Base-by-base conservation (phyloP, 1,284 basidiomycete species). In the Earliella scabrosa region DNA sequence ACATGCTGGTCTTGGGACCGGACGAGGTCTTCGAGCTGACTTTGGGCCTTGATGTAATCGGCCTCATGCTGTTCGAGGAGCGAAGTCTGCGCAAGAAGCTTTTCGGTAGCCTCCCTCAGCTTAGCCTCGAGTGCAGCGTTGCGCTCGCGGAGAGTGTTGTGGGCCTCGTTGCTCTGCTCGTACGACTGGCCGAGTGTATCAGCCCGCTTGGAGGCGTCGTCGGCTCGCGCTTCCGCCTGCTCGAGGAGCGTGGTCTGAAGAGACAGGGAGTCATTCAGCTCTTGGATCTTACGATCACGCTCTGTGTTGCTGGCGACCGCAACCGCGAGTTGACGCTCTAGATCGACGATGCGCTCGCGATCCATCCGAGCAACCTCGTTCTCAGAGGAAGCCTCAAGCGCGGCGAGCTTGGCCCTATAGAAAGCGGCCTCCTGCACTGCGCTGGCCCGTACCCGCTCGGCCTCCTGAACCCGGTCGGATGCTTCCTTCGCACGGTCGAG, bases 341-440 rank as follows among this genome's bases (percentile, higher is more conserved):
- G 81, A 45, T 95, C 90, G 14, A 77, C 69, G 21, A 90, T 79
- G 40, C 95, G 91, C 52, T 95, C 91, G 8, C 87, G 85, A 63
- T 98, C 96, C 9, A 97, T 69, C 27, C 49, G 60, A 27, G 80
- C 77, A 2, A 86, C 67, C 39, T 97, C 94, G 6, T 75, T 73
- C 6, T 85, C 79, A 18, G 86, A 85, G 49, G 83, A 82, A 1
- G 83, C 77, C 71, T 99, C 97, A 56, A 94, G 76, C 0, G 97
- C 95, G 4, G 87, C 82, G 11, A 97, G 77, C 75, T 98, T 98
- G 45, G 96, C 93, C 45, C 97, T 93, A 72, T 95, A 98, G 76
- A 93, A 99, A 1, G 96, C 93, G 2, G 97, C 93, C 73, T 99
- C 97, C 71, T 99, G 94, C 6, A 94, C 74, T 1, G 97, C 97